Evolutionary conservation across 495 filamentous ascomycete genomes (phyloP), one percentile per base, ranked within the genome.

Genomic region (Aspergillus ostianus): DNA sequence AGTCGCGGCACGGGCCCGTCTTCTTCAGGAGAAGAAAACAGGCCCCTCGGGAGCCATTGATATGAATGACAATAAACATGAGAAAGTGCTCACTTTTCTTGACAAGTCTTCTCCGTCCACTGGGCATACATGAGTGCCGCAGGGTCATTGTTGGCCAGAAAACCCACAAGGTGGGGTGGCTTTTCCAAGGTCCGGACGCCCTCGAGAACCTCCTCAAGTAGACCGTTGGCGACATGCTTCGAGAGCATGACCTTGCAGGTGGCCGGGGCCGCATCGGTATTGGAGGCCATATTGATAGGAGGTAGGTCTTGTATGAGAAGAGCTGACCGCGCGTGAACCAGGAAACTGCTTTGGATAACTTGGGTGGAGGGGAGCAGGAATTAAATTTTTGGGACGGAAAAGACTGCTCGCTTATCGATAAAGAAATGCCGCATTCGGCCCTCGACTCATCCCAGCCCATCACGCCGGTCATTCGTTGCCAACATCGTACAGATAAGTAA

Each of bases 101-200:
- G 81, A 70, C 91, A 96, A 3, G 94, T 97, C 80, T 96, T 96
- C 70, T 88, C 86, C n/a, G 92, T 96, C 92, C 90, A 96, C 67
- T 96, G 89, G 57, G 94, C 94, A 71, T 98, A 98, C 80, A 94
- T 90, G 59, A 86, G 78, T 36, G 93, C 94, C 18, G 91, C 90
- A 45, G 92, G 92, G 75, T 98, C 94, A 60, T 84, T 80, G 70
- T 96, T 97, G 53, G 94, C 90, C 55, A 98, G 82, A 74, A 97
- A 96, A 29, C 93, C 94, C 18, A 93, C 90, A 23, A 98, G 80
- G 55, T 89, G 82, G 48, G 94, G 93, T 66, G 84, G 81, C 54
- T 76, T 77, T 70, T 86, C 80, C 52, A 96, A 77, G 51, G 84
- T 87, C 65, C 82, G 78, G 49, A 97, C 73, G 2, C 86, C 87